These are phyloP conservation scores for Podospora didyma DNA, from an alignment of 495 filamentous ascomycete species.

Conservation along the genomic window DNA sequence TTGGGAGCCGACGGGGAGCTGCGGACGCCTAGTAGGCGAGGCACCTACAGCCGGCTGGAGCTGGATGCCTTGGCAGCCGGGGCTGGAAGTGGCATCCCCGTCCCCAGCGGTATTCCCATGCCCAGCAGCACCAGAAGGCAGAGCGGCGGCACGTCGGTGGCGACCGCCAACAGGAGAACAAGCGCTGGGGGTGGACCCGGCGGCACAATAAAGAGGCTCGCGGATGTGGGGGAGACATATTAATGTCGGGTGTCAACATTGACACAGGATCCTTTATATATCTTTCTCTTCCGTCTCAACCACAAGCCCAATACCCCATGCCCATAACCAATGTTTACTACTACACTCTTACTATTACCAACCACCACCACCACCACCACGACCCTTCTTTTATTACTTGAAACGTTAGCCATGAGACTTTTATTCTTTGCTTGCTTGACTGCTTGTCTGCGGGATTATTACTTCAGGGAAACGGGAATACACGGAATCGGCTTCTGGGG, in stretches of 20 bases:
- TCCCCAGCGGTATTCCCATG: conserved; percentile 36
- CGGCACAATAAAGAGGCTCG: conserved; percentile 30
- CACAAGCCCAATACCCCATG: too few species aligned
- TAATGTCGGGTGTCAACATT: neutral
- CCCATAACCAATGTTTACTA: too few species aligned
- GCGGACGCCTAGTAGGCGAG: conserved; percentile 45
- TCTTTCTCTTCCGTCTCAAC: too few species aligned
- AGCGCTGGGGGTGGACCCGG: conserved; percentile 18
- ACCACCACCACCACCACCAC: too few species aligned
- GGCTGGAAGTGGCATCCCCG: conserved; percentile 42
- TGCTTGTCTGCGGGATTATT: neutral
- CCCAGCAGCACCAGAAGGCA: conserved; percentile 36
- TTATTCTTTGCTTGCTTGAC: neutral
- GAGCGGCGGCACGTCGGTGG: conserved; percentile 42
- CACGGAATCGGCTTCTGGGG: neutral
- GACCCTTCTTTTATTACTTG: neutral
- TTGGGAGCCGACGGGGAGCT: conserved; percentile 34
- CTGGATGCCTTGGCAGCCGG: conserved; percentile 26
- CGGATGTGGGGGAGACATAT: conserved; percentile 48
- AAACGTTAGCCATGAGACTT: neutral
- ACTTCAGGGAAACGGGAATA: too few species aligned
- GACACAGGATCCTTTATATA: too few species aligned
- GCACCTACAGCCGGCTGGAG: conserved; percentile 51
- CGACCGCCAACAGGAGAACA: conserved; percentile 32
- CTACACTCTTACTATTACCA: too few species aligned